Conservation (phyloP, 768 basidiomycete genomes). For the Tylopilus balloui region DNA sequence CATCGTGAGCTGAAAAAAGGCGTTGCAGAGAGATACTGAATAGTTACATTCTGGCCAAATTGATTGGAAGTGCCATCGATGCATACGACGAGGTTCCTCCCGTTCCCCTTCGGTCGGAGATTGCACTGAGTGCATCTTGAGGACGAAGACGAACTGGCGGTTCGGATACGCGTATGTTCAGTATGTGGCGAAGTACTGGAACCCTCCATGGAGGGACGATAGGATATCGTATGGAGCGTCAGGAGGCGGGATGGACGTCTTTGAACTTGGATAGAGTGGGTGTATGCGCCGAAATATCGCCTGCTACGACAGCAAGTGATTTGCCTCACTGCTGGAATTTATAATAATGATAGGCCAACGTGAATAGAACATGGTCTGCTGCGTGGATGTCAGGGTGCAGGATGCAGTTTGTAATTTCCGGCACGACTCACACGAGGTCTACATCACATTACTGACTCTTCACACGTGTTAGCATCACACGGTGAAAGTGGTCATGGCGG, state of each 20-base stretch:
- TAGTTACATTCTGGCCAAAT: conserved; percentile 18
- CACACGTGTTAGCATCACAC: too few relatives aligned
- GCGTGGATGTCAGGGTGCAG: too few relatives aligned
- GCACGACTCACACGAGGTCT: too few relatives aligned
- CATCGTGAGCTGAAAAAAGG: conserved; percentile 2
- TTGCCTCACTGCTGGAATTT: background rate
- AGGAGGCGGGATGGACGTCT: background rate
- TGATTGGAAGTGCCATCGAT: conserved; percentile 25
- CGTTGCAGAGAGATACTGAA: background rate
- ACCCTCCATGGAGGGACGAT: background rate
- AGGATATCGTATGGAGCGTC: background rate
- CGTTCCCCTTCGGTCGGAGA: conserved; percentile 1
- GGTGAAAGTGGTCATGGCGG: too few relatives aligned
- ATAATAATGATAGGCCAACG: background rate
- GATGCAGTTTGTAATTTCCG: too few relatives aligned
- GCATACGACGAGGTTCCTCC: conserved; percentile 23
- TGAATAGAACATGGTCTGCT: conserved; percentile 1
- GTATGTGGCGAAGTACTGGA: background rate
- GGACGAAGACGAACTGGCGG: background rate
- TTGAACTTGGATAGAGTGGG: background rate
- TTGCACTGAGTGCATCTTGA: conserved; percentile 15
- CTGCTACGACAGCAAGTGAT: background rate
- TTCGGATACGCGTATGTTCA: background rate
- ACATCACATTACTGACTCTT: too few relatives aligned
- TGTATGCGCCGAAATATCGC: conserved; percentile 6